phyloP scores from a whole-genome alignment of 2,329 filamentous ascomycete species.

The Zelopaecilomyces penicillatus region DNA sequence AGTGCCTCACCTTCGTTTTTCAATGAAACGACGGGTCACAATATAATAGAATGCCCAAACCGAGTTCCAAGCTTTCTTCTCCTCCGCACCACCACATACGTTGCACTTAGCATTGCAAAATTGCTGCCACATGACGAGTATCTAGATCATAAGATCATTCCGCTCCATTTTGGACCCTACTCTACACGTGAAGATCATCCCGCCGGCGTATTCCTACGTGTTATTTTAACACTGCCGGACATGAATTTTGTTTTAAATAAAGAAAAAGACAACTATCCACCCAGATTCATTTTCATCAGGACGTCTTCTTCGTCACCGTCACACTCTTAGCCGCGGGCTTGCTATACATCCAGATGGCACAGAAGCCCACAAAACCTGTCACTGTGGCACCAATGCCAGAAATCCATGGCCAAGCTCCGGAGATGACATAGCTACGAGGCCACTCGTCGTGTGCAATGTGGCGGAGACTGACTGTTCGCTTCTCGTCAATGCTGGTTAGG shows the following conservation, averaged over 20 bases:
- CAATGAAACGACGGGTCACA: neutral
- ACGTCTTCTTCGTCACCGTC: conserved; percentile 12
- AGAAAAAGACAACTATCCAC: too few relatives aligned
- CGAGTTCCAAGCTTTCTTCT: too few relatives aligned
- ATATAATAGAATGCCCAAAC: neutral
- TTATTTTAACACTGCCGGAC: neutral
- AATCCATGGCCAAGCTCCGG: conserved; percentile 91
- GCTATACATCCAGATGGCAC: conserved; percentile 76
- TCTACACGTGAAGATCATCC: conserved; percentile 12
- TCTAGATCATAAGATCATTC: conserved; percentile 8
- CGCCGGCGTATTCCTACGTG: conserved; percentile 1
- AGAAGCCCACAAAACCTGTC: conserved; percentile 75
- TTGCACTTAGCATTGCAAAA: neutral
- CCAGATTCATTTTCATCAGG: too few relatives aligned
- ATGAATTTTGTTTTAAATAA: too few relatives aligned
- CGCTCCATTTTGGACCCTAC: conserved; percentile 11
- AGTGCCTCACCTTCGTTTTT: too few relatives aligned
- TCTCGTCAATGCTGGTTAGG: conserved; percentile 82
- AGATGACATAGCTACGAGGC: conserved; percentile 83
- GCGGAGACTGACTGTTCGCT: conserved; percentile 86
- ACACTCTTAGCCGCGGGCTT: conserved; percentile 32
- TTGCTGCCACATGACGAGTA: neutral
- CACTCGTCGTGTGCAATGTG: conserved; percentile 98
- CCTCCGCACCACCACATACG: neutral
- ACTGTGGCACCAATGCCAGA: conserved; percentile 78